Evolutionary conservation across 1,284 basidiomycete species (phyloP).

Genomic region (Sphagnurus paluster): DNA sequence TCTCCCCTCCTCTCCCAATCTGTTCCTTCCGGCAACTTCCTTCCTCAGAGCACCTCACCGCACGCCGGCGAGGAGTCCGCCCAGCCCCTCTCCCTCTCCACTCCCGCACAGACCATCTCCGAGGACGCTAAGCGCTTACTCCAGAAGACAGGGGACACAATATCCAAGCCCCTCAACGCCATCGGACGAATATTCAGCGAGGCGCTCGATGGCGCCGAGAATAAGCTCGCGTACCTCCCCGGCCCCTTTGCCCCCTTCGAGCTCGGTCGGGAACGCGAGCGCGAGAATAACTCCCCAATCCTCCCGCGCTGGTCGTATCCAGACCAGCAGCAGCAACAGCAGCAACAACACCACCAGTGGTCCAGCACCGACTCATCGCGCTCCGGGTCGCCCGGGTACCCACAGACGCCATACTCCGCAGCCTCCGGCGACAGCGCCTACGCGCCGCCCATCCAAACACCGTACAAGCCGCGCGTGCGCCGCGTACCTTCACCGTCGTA

Average conservation of each 20-base stretch:
- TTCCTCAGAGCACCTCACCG: conserved; percentile 22
- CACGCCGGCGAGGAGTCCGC: conserved; percentile 87
- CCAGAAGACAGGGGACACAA: conserved; percentile 85
- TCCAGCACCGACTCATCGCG: conserved; percentile 20
- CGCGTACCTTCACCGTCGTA: conserved; percentile 29
- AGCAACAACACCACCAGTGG: too few relatives aligned
- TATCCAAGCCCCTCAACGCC: conserved; percentile 85
- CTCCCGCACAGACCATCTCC: conserved; percentile 52
- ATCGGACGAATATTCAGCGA: conserved; percentile 86
- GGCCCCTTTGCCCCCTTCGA: conserved; percentile 66
- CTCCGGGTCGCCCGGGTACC: conserved; percentile 27
- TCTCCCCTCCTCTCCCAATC: conserved; percentile 44
- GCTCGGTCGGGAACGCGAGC: conserved; percentile 39
- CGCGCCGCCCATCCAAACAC: conserved; percentile 55
- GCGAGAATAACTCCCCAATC: conserved; percentile 19
- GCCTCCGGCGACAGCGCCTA: conserved; percentile 30
- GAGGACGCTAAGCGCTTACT: conserved; percentile 82
- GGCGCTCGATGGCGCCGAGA: conserved; percentile 60
- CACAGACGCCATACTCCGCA: conserved; percentile 42
- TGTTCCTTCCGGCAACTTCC: conserved; percentile 22
- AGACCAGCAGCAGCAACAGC: conserved; percentile 33
- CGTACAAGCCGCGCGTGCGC: conserved; percentile 72
- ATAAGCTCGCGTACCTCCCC: conserved; percentile 54
- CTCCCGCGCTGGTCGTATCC: conserved; percentile 38
- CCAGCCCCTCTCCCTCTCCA: conserved; percentile 67